Evolutionary conservation across 2,329 filamentous ascomycete species (phyloP), one percentile per base, ranked within the genome.

Genomic region (Cylindrodendrum hubeiense): DNA sequence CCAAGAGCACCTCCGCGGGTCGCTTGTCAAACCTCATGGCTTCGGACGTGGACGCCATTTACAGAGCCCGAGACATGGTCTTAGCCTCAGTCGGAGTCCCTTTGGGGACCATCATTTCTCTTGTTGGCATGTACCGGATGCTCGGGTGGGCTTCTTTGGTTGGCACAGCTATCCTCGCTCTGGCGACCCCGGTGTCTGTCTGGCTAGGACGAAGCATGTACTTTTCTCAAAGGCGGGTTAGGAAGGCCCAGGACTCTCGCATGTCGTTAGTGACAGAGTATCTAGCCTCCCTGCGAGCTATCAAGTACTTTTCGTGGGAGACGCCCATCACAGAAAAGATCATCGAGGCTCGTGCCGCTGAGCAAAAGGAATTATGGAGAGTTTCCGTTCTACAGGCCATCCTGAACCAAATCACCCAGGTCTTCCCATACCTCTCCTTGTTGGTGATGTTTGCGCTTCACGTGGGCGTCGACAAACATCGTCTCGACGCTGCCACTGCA

Each of bases 281-380:
- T 68, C 79, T 89, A 26, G 78, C 82, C 26, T 87, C 87, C 8
- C 88, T 89, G 60, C 82, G 85, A 12, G 85, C 85, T 17, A 84
- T 89, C 76, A 89, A 89, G 71, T 89, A 88, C 68, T 89, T 89
- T 73, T 85, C 85, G 2, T 89, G 87, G 87, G 87, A 89, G 71
- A 80, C 82, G 19, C 81, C 84, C 33, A 83, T 87, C 66, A 81
- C 83, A 12, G 78, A 83, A n/a, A 83, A 81, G 54, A 84, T 89
- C 60, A 80, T 85, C 30, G 77, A 81, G 5, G 81, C 85, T 12
- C 84, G 87, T 2, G 73, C 77, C 15, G 77, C 80, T 2, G 87
- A 89, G 71, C 87, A 89, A 66, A 83, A 82, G 44, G 82, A 83
- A 39, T 80, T 88, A 22, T 89, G 87, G 87, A 79, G 75, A 7